Evolutionary conservation across 371 early-diverging fungal species (phyloP), one percentile per base, ranked within the genome.

Genomic region (Aphelidium insulamus): DNA sequence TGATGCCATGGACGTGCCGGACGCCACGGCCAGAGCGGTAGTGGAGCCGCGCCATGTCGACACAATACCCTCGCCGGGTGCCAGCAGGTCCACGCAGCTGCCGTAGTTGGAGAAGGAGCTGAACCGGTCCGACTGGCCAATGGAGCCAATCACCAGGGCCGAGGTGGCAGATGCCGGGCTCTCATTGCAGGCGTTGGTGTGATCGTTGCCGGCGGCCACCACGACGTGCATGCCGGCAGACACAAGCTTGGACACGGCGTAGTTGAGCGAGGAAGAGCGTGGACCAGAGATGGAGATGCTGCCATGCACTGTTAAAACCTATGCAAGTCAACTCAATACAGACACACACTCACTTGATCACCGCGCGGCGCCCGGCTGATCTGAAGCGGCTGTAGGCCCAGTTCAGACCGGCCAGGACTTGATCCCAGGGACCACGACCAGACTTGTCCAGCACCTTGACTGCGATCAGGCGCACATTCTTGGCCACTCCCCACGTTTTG

Each of bases 101-200:
- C 88, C 88, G 30, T 40, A 54, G 50, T 82, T 83, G 22, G 66
- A 69, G 41, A 78, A 87, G 12, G 42, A 30, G 1, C 83, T 72
- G 24, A 65, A 38, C 6, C 43, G 48, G 40, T 81, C 77, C 7
- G 44, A 39, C 16, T 37, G 34, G 33, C 58, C 64, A 32, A 63
- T 57, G 4, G 76, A 73, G 4, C 75, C 77, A 10, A 71, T 71
- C 0, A 72, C 69, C 23, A 77, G 50, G 7, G 59, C 67, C 1
- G 41, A 33, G 10, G 44, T 36, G 2, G 66, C 42, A 10, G 64
- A 64, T 12, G 65, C 60, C 9, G 80, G 80, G 2, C 71, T 69
- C 35, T 47, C 62, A 6, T 50, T 38, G 40, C 78, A 78, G 19
- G 66, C 57, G 40, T 62, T 38, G 21, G 40, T 34, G 8, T 44